Evolutionary conservation across 1,284 basidiomycete genomes (phyloP).

Genomic region (Abortiporus biennis): DNA sequence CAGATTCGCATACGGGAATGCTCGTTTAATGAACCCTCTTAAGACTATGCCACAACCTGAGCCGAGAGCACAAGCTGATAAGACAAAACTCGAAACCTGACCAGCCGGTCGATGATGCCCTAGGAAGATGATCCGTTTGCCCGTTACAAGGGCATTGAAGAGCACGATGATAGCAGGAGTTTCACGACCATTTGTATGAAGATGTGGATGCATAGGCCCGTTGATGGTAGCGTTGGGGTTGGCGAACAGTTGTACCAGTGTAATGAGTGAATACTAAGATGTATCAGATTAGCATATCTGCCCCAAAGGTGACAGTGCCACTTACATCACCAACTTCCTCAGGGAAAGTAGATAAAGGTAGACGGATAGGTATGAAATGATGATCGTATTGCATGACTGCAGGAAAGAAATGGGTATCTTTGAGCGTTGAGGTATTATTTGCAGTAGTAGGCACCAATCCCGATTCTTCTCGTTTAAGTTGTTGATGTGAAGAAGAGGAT

Average conservation of each 20-base stretch:
- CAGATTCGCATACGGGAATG: constrained; percentile 92
- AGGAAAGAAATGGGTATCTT: constrained; percentile 93
- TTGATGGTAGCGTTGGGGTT: constrained; percentile 54
- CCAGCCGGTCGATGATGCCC: constrained; percentile 84
- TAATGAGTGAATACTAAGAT: constrained; percentile 86
- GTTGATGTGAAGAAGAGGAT: constrained; percentile 52
- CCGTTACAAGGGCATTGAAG: constrained; percentile 91
- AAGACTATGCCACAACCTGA: constrained; percentile 85
- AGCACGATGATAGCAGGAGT: constrained; percentile 93
- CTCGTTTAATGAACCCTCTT: constrained; percentile 80
- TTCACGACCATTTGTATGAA: constrained; percentile 86
- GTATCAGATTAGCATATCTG: neutral
- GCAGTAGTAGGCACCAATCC: constrained; percentile 15
- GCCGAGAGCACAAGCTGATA: constrained; percentile 89
- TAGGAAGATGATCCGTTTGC: constrained; percentile 91
- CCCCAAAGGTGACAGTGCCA: constrained; percentile 13
- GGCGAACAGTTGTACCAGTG: constrained; percentile 86
- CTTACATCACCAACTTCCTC: constrained; percentile 95
- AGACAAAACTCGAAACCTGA: constrained; percentile 84
- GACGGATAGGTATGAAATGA: constrained; percentile 78
- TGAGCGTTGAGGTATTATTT: constrained; percentile 30
- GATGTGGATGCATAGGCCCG: constrained; percentile 83
- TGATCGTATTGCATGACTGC: constrained; percentile 78
- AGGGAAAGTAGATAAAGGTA: constrained; percentile 80
- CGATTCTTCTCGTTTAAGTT: constrained; percentile 16